These are phyloP conservation scores for Rhodamnia argentea DNA, from an alignment of 345 rosid species.

Conservation along the genomic window DNA sequence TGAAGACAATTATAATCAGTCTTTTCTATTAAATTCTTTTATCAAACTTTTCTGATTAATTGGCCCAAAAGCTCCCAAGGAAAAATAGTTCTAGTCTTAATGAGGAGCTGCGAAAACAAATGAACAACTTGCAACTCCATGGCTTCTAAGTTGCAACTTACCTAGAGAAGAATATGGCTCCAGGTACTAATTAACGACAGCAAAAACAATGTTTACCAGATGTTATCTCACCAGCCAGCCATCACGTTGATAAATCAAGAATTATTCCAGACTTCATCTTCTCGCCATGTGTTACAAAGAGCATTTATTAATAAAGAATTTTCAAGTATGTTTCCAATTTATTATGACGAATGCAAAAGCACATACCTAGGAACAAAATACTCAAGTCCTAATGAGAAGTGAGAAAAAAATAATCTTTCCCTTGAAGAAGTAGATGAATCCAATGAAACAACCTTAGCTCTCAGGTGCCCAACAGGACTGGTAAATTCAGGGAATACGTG, in stretches of 20 bases:
- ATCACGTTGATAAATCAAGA: background rate
- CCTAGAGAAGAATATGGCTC: background rate
- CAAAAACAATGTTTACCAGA: background rate
- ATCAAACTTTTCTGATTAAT: background rate
- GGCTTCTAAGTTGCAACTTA: background rate
- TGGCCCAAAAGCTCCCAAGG: background rate
- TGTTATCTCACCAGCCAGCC: background rate
- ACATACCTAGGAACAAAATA: background rate
- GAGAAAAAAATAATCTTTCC: background rate
- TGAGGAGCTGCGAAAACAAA: background rate
- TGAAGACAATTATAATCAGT: background rate
- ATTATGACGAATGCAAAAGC: background rate
- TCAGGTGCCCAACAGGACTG: slow-evolving; percentile 91
- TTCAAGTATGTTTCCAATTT: background rate
- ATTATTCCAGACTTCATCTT: background rate
- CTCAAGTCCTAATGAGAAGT: background rate
- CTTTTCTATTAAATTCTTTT: background rate
- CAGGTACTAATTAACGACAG: background rate
- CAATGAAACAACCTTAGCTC: slow-evolving; percentile 73
- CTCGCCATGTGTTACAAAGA: background rate
- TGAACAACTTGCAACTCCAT: background rate
- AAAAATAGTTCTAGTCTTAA: background rate
- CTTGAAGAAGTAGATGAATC: background rate
- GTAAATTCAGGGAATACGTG: slow-evolving; percentile 96
- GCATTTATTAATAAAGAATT: background rate